Percentiles rank a stretch among this genome's conserved stretches.
Evolutionary conservation across 257 asterid genomes (phyloP).

Genomic region (Prunella vulgaris): DNA sequence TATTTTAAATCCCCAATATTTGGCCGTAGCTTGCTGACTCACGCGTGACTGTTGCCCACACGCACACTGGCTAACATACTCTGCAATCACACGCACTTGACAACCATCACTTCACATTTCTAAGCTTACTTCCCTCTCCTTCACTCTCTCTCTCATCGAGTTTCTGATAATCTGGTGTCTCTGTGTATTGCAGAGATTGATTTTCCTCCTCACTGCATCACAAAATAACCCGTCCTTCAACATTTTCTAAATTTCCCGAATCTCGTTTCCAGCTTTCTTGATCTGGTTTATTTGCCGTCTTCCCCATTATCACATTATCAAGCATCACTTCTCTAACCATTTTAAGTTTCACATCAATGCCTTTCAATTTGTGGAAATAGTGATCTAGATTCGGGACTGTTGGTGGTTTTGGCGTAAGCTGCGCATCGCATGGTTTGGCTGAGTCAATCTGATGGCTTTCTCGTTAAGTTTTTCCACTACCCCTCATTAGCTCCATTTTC

Average conservation of each 20-base stretch:
- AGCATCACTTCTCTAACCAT: not conserved
- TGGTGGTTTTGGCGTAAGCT: not conserved
- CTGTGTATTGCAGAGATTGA: not conserved
- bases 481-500: too few relatives aligned
- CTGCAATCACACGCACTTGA: not conserved
- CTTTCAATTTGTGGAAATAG: not conserved
- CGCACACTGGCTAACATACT: not conserved
- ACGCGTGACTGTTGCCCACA: not conserved
- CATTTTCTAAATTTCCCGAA: not conserved
- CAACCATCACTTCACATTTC: not conserved
- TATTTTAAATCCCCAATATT: not conserved
- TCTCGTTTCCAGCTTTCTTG: conserved; percentile 11
- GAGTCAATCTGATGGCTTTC: conserved; percentile 9
- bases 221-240: not conserved
- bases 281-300: not conserved
- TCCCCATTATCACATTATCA: not conserved
- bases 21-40: not conserved
- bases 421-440: conserved; percentile 7
- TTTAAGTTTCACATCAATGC: not conserved
- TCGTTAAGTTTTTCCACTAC: conserved; percentile 17
- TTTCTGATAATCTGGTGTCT: not conserved
- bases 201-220: not conserved
- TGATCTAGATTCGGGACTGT: not conserved
- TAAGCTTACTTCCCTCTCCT: not conserved
- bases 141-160: not conserved